A percentile compares a stretch with the other conserved stretches of the same genome.
Conservation (phyloP, 805 yeast genomes). For the Lipomyces mesembrius region DNA sequence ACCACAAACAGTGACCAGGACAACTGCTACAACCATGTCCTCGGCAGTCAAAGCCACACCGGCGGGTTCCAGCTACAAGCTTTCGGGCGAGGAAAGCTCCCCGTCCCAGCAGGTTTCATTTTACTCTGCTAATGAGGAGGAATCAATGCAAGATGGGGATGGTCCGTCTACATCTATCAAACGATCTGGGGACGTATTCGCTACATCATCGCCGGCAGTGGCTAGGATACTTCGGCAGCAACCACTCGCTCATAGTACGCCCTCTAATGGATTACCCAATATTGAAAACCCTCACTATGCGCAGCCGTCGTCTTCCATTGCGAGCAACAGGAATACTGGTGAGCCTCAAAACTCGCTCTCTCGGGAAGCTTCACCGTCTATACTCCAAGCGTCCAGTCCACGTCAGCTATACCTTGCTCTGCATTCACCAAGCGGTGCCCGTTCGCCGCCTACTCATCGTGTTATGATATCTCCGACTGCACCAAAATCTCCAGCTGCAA, state of each 20-base stretch:
- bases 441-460: constrained; percentile 5
- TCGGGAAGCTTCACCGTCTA: not conserved
- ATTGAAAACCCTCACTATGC: not conserved
- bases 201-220: not conserved
- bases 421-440: constrained; percentile 4
- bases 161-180: not conserved
- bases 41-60: not conserved
- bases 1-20: not conserved
- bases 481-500: not conserved
- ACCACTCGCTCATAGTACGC: constrained; percentile 30
- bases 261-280: constrained; percentile 5
- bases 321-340: not conserved
- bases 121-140: constrained; percentile 23
- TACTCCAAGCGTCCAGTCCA: not conserved
- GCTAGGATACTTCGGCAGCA: not conserved
- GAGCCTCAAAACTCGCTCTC: not conserved
- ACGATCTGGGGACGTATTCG: not conserved
- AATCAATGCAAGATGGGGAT: not conserved
- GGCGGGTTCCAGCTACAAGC: not conserved
- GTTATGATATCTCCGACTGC: constrained; percentile 10
- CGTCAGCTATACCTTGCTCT: constrained; percentile 9
- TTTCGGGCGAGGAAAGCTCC: constrained; percentile 13
- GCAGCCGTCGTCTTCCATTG: not conserved
- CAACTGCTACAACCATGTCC: not conserved
- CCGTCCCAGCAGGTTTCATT: constrained; percentile 22